These are phyloP conservation scores for Talaromyces islandicus DNA, from an alignment of 2,329 filamentous ascomycete species.

Conservation along the genomic window DNA sequence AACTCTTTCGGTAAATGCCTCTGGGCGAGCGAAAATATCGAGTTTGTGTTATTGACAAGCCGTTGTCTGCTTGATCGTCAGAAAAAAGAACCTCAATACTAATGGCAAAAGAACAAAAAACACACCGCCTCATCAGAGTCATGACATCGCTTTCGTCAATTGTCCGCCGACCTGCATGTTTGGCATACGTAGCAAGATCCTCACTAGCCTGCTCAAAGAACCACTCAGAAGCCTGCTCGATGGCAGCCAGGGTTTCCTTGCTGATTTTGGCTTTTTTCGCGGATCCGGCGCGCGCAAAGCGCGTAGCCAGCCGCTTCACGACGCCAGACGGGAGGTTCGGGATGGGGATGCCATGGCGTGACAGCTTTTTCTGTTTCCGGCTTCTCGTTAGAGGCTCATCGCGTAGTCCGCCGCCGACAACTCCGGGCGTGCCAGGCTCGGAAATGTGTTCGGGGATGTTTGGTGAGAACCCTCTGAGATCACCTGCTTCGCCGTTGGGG, in stretches of 20 bases:
- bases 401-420: slow-evolving; percentile 31
- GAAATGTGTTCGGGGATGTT: slow-evolving; percentile 22
- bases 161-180: slow-evolving; percentile 74
- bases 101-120: not conserved
- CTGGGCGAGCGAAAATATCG: slow-evolving; percentile 78
- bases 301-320: slow-evolving; percentile 61
- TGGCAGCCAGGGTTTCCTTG: slow-evolving; percentile 65
- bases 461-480: slow-evolving; percentile 27
- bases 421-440: slow-evolving; percentile 25
- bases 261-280: slow-evolving; percentile 63
- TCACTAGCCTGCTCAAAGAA: slow-evolving; percentile 85
- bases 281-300: slow-evolving; percentile 62
- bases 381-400: slow-evolving; percentile 22
- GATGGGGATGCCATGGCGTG: slow-evolving; percentile 68
- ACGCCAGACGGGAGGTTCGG: slow-evolving; percentile 67
- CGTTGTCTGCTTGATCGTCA: slow-evolving; percentile 59
- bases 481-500: slow-evolving; percentile 17
- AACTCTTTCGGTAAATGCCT: slow-evolving; percentile 76
- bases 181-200: slow-evolving; percentile 71
- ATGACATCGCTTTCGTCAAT: slow-evolving; percentile 82
- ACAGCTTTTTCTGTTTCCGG: slow-evolving; percentile 52
- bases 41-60: slow-evolving; percentile 64
- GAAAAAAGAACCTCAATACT: slow-evolving; percentile 10
- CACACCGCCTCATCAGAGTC: slow-evolving; percentile 75
- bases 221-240: slow-evolving; percentile 80